Conservation (phyloP, 2,329 filamentous ascomycete genomes). For the Alternaria triticimaculans region DNA sequence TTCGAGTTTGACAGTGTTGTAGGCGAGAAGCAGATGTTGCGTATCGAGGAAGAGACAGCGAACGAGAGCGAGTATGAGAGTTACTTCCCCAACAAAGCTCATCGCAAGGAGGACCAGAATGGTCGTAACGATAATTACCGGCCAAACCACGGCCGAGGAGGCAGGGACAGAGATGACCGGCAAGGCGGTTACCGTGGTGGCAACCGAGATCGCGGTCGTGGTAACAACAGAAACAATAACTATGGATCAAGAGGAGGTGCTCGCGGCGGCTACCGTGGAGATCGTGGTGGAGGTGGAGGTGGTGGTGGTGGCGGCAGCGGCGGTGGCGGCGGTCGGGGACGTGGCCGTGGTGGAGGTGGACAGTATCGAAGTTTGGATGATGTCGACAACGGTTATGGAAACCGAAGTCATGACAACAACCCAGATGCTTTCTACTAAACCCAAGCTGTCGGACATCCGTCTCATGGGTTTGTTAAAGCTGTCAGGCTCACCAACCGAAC, state of each 20-base stretch:
- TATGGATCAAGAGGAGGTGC: slow-evolving; percentile 43
- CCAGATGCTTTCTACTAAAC: slow-evolving; percentile 43
- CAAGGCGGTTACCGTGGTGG: slow-evolving; percentile 40
- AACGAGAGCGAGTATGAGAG: slow-evolving; percentile 70
- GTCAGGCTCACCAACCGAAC: neutral
- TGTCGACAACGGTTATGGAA: slow-evolving; percentile 40
- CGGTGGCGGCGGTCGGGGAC: slow-evolving; percentile 37
- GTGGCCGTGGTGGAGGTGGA: slow-evolving; percentile 40
- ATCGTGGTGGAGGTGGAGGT: slow-evolving; percentile 47
- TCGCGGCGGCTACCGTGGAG: slow-evolving; percentile 52
- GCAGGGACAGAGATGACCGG: slow-evolving; percentile 34
- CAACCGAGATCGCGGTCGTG: slow-evolving; percentile 42
- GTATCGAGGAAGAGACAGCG: slow-evolving; percentile 73
- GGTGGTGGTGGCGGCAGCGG: slow-evolving; percentile 49
- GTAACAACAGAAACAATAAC: slow-evolving; percentile 35
- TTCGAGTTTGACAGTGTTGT: slow-evolving; percentile 83
- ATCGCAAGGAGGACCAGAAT: slow-evolving; percentile 44
- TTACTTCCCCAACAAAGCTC: slow-evolving; percentile 67
- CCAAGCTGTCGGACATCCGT: neutral
- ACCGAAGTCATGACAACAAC: slow-evolving; percentile 40
- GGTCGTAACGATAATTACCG: slow-evolving; percentile 50
- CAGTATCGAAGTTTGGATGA: slow-evolving; percentile 55
- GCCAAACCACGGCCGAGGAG: slow-evolving; percentile 28
- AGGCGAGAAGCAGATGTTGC: slow-evolving; percentile 82
- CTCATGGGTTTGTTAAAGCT: neutral